Evolutionary conservation across 1,284 basidiomycete species (phyloP), one percentile per base, ranked within the genome.

Genomic region (Marasmius fiardii): DNA sequence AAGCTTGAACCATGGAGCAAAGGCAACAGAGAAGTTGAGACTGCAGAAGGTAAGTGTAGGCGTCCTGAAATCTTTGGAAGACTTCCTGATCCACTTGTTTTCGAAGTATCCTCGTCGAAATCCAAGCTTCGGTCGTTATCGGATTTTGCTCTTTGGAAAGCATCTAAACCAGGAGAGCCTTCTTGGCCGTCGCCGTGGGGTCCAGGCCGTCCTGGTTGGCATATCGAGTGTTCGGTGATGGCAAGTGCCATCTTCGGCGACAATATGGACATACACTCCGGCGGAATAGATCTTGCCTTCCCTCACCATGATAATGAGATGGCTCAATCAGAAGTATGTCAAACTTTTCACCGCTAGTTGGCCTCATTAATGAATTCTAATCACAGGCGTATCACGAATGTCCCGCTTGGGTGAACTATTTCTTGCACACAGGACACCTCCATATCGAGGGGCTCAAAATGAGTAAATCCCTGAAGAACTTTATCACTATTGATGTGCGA

Each of bases 141-240:
- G 11, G 96, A 99, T 74, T 99, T 99, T 72, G 97, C 97, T 5
- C 77, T 99, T 12, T 99, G 97, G 97, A 99, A 99, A 74, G 86
- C 92, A 2, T 94, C 93, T 31, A 98, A 97, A 74, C 86, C 94
- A 1, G 97, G 97, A n/a, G 97, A 99, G 72, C 97, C 97, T 1
- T 88, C 88, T 2, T 99, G 97, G 97, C 85, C 88, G 0, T 98
- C 95, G 8, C 90, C 93, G 5, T 99, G 97, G 97, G 97, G 97
- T 26, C 78, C 80, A 37, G 97, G 97, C n/a, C 83, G 97, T 54
- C 97, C 97, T 1, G 97, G 97, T 10, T 99, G 97, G 97, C 97
- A 99, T 70, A 99, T 99, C 57, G 97, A 99, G 71, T 99, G 97
- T 76, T 96, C 93, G 10, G 97, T 98, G 45, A 99, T 99, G 97